A percentile compares a stretch with the other conserved stretches of the same genome.
phyloP scores from a whole-genome alignment of 148 eudicot species.

The Bassia scoparia region DNA sequence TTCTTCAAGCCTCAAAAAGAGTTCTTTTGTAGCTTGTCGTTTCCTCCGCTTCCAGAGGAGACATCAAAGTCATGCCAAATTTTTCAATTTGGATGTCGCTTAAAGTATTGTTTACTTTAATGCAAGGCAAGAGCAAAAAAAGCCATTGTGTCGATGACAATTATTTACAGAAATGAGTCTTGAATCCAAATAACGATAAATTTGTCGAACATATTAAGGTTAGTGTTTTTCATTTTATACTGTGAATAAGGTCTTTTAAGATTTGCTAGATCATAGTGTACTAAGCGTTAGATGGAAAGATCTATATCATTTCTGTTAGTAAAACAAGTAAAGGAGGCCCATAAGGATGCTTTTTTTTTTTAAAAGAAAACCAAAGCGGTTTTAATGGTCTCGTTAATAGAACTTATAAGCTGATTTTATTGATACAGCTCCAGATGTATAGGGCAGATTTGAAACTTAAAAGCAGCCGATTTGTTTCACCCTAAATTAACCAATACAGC shows the following conservation, averaged over 20 bases:
- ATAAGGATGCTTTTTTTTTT: no score
- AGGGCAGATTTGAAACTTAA: no score
- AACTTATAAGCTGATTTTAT: no score
- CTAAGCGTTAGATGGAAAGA: not conserved
- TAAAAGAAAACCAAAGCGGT: no score
- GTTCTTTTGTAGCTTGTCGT: constrained; percentile 79
- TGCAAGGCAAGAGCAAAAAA: not conserved
- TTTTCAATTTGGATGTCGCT: constrained; percentile 97
- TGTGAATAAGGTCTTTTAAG: not conserved
- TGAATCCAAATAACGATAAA: not conserved
- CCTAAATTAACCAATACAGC: not conserved
- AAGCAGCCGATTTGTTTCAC: not conserved
- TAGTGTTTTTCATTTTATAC: not conserved
- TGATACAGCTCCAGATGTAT: no score
- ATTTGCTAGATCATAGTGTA: not conserved
- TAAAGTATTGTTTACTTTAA: constrained; percentile 52
- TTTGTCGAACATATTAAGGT: not conserved
- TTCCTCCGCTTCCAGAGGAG: constrained; percentile 88
- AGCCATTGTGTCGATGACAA: not conserved
- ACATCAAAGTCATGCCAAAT: constrained; percentile 93
- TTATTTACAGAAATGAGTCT: not conserved
- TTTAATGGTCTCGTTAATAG: no score
- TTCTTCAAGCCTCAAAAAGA: constrained; percentile 81
- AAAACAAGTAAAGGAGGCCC: no score
- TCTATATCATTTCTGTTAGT: no score